Evolutionary conservation across 768 basidiomycete species (phyloP).

Genomic region (Cantharellus anzutake): DNA sequence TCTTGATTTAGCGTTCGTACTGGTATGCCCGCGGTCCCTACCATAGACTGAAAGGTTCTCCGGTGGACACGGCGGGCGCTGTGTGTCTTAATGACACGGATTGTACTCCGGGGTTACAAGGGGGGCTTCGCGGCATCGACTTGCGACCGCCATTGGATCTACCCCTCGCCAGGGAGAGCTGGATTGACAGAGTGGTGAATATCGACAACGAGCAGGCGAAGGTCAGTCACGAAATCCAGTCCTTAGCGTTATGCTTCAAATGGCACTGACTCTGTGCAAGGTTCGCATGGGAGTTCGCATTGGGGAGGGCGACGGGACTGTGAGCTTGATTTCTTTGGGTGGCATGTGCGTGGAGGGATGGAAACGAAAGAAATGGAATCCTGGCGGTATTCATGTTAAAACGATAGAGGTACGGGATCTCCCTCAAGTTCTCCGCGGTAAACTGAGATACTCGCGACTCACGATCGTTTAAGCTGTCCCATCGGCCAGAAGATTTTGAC

Average conservation of each 20-base stretch:
- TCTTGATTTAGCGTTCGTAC: slow-evolving; percentile 46
- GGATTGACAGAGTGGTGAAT: slow-evolving; percentile 76
- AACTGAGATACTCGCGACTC: slow-evolving; percentile 2
- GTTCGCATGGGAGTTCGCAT: slow-evolving; percentile 73
- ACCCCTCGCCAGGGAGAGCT: slow-evolving; percentile 38
- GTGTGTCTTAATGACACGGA: slow-evolving; percentile 27
- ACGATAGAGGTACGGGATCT: slow-evolving; percentile 56
- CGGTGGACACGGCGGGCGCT: slow-evolving; percentile 24
- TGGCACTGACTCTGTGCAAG: slow-evolving; percentile 15
- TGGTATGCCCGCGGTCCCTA: slow-evolving; percentile 30
- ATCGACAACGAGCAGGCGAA: slow-evolving; percentile 19
- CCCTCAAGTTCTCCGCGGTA: not conserved
- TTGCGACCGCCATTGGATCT: slow-evolving; percentile 31
- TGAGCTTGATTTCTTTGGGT: slow-evolving; percentile 64
- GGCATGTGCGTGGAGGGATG: slow-evolving; percentile 97
- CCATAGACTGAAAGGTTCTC: not conserved
- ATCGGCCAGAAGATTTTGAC: slow-evolving; percentile 57
- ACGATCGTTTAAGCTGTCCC: slow-evolving; percentile 37
- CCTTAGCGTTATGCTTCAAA: not conserved
- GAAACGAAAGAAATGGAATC: slow-evolving; percentile 81
- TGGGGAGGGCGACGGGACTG: slow-evolving; percentile 93
- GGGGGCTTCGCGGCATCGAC: slow-evolving; percentile 11
- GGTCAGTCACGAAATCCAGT: no score
- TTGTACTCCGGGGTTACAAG: slow-evolving; percentile 17
- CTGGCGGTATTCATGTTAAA: slow-evolving; percentile 64